Base-by-base conservation (phyloP, 2,329 filamentous ascomycete genomes). In the Venturia carpophila region DNA sequence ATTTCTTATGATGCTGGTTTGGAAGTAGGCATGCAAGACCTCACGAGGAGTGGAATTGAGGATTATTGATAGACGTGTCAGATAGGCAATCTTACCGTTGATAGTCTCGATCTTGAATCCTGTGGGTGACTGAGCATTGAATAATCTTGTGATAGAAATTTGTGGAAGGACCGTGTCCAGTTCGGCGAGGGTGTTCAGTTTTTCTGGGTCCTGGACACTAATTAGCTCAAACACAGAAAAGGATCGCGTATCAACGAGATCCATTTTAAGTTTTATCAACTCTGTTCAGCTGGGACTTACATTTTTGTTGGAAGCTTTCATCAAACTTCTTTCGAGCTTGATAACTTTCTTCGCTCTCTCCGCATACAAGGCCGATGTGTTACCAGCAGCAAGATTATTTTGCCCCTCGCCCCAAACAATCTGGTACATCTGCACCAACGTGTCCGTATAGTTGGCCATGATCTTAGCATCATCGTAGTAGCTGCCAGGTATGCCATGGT, bases 11-110 rank as follows among this genome's bases (percentile, higher is more conserved):
- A 64, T 27, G 9, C 37, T 47, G n/a, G 10, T 60, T 19, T 43
- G 34, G 67, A 89, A 79, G 70, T 86, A 90, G n/a, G 79, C 78
- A 67, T 85, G 80, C 1, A 90, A 71, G 0, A 83, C 80, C 52
- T 86, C 81, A 61, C 79, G 78, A 0, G 82, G 73, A 0, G 84
- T 84, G 1, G 80, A 74, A 1, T 79, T 73, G 30, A 91, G 69
- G 47, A 88, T 82, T 1, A 75, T 71, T 6, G 84, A 83, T 1
- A 89, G 71, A 4, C 52, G 52, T 34, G n/a, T 34, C 6, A 58
- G 15, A 11, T 58, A 37, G 30, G 15, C 3, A 9, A 58, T 11
- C 9, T 83, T 81, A 62, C 82, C 79, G 69, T 88, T 76, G 65
- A 89, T 73, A 15, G 79, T 78, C 69, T 82, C 81, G 61, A 79